A percentile compares a stretch with the other conserved stretches of the same genome.
Evolutionary conservation across 2,329 filamentous ascomycete species (phyloP).

Genomic region (Aureobasidium lini): DNA sequence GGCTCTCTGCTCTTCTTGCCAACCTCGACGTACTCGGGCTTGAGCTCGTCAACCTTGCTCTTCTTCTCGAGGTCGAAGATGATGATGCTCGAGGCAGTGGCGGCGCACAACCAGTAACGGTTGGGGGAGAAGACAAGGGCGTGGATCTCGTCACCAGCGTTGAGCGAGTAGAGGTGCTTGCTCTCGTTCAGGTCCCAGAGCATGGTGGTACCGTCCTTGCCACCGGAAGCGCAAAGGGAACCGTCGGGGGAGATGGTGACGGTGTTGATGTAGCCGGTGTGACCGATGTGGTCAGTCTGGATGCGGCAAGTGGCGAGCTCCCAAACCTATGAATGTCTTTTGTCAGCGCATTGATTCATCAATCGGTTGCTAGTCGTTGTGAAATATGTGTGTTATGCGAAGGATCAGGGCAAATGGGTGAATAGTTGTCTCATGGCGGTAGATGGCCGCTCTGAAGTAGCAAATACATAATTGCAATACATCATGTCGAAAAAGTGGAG

Average conservation of each 20-base stretch:
- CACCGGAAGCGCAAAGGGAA: constrained; percentile 96
- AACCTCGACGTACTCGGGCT: constrained; percentile 91
- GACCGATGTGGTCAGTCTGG: constrained; percentile 99
- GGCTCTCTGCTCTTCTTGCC: constrained; percentile 99
- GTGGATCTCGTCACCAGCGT: constrained; percentile 99
- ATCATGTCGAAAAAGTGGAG: constrained; percentile 58
- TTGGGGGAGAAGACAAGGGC: constrained; percentile 99
- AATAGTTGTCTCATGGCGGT: constrained; percentile 95
- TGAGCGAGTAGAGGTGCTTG: constrained; percentile 99
- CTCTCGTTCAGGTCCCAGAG: constrained; percentile 99
- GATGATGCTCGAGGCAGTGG: constrained; percentile 95
- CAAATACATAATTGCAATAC: constrained; percentile 98
- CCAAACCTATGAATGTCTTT: constrained; percentile 66
- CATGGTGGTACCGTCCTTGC: constrained; percentile 99
- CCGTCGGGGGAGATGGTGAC: constrained; percentile 99
- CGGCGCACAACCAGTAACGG: constrained; percentile 99
- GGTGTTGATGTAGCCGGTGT: constrained; percentile 99
- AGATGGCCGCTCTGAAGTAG: constrained; percentile 91
- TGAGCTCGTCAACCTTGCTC: constrained; percentile 99
- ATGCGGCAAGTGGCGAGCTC: constrained; percentile 98
- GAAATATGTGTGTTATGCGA: background rate
- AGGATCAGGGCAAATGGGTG: constrained; percentile 75
- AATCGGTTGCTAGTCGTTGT: background rate
- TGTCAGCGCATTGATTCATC: constrained; percentile 7
- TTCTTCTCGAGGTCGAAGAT: constrained; percentile 99